Base-by-base conservation (phyloP, 441 rosid genomes). In the Corymbia citriodora region DNA sequence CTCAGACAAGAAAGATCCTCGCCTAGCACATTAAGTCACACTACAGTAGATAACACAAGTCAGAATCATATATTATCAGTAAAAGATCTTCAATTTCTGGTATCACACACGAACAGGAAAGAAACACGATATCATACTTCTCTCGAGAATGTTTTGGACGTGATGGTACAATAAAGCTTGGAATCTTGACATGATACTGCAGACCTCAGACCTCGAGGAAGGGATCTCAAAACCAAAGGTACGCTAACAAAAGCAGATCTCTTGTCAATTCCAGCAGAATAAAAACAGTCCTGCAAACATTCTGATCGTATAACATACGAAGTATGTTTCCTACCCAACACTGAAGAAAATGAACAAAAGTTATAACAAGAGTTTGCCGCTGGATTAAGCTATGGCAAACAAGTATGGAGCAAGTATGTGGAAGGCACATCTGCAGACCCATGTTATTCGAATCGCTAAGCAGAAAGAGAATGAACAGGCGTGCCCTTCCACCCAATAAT, bases 401-500 rank as follows among this genome's bases (percentile, higher is more conserved):
- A 70, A 70, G 48, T 0, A 18, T 48, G 17, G 23, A 72, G 82
- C 49, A 72, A 19, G 82, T 36, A 72, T 72, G 82, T 8, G 4
- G 11, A 36, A 70, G 27, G 49, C 82, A 36, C 82, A 12, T 49
- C 82, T 36, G 82, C 49, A 36, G 36, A 72, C 49, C 36, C 90
- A 54, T 12, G 86, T 55, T 68, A 87, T 36, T 27, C 11, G 88
- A 93, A 93, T 83, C 68, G 91, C 95, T 94, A 93, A 87, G 91
- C 91, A 12, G 95, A 95, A 90, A 95, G 92, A 40, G 94, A 95
- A 33, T 82, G 50, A 55, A 92, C 45, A 21, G 95, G 93, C 45
- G 93, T 93, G 36, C 90, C 94, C 89, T 92, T 95, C 95, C 94
- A 93, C n/a, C 94, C 92, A 10, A 59, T 87, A 14, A 89, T 31